Evolutionary conservation across 352 stramenopile genomes (phyloP).

Genomic region (Phytophthora syringae): DNA sequence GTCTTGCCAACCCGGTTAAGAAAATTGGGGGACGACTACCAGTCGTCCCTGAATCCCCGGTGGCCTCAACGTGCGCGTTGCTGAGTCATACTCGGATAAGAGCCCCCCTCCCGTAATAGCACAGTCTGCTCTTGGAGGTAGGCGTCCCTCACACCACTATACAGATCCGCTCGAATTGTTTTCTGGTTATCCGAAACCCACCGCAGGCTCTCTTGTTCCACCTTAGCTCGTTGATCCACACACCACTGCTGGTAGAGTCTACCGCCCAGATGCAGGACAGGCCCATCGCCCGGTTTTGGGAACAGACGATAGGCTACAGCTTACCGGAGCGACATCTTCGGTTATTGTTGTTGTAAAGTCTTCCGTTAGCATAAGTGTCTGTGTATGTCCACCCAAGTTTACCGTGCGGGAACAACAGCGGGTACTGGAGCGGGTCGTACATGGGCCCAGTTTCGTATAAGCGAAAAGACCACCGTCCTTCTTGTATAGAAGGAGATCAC

Average conservation of each 20-base stretch:
- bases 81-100: not conserved
- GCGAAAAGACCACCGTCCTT: too few species aligned
- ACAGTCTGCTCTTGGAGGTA: not conserved
- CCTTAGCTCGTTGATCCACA: not conserved
- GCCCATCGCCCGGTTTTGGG: not conserved
- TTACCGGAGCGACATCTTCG: too few species aligned
- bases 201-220: not conserved
- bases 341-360: too few species aligned
- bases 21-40: too few species aligned
- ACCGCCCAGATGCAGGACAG: too few species aligned
- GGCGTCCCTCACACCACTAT: not conserved
- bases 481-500: too few species aligned
- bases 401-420: too few species aligned
- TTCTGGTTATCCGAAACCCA: not conserved
- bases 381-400: too few species aligned
- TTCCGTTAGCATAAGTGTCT: too few species aligned
- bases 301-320: not conserved
- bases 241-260: not conserved
- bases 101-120: not conserved
- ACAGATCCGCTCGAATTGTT: not conserved
- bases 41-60: too few species aligned
- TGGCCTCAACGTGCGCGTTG: not conserved
- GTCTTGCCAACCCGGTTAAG: not conserved
- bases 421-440: too few species aligned
- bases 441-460: too few species aligned